Evolutionary conservation across 176 grass and related monocot species (phyloP), one percentile per base, ranked within the genome.

Genomic region (Chloris gayana): DNA sequence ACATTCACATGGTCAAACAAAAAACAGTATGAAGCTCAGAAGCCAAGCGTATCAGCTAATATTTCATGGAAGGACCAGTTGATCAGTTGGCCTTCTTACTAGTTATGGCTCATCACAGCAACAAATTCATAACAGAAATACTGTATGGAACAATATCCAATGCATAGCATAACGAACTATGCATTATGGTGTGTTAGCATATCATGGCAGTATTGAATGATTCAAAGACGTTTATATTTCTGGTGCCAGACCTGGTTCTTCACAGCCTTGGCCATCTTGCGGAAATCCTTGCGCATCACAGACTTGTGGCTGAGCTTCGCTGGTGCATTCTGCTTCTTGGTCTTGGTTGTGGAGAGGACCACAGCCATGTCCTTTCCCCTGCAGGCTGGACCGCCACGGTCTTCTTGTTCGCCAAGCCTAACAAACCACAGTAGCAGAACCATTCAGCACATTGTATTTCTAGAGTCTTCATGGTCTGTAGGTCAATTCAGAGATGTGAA

Each of bases 331-430:
- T 93, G 84, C 72, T 91, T 91, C 86, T 99, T 99, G 27, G 82
- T 87, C 88, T 99, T 99, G 64, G 79, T 87, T 0, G 89, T 88
- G 0, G 87, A 74, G n/a, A 95, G 75, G 33, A 89, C 76, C 18
- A 99, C 84, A 7, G 84, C 49, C 0, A 59, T 9, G 5, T 99
- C 96, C 69, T 93, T 95, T 4, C 69, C 79, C 49, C 50, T 6
- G 68, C 75, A 0, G 96, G 84, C 60, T 93, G 82, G 82, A 99
- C 80, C 0, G 76, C 31, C 71, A 95, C 88, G 0, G 96, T 91
- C 76, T 99, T 99, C 57, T 76, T 88, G 88, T 95, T 95, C 0
- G 90, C 93, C 88, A 99, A 89, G 32, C 96, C 96, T 99, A 57
- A 42, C 1, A 44, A 31, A 32, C 9, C 12, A 76, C 4, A 78